Base-by-base conservation (phyloP, 257 asterid species). In the Salvia rosmarinus region DNA sequence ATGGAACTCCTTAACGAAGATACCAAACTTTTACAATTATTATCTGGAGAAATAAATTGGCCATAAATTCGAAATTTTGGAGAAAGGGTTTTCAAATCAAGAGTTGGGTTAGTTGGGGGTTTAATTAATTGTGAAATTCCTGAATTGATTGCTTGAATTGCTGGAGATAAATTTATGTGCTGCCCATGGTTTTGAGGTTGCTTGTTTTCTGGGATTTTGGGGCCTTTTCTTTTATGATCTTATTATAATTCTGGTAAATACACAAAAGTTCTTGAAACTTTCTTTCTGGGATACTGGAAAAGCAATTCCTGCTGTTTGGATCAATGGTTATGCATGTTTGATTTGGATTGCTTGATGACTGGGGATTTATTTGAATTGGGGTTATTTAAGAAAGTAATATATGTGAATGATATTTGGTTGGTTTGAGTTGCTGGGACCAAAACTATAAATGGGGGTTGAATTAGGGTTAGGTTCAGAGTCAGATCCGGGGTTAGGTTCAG, bases 401-500 rank as follows among this genome's bases (percentile, higher is more conserved):
- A 25, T 66, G 49, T 40, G 56, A 60, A 59, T 59, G 57, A 4
- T 68, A 46, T 28, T 68, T 49, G 66, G 72, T 25, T 23, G 47
- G 54, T 67, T 56, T 59, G 55, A 32, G 43, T 17, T 57, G 37
- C 44, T 64, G 70, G 73, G 70, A 11, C 59, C 65, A 46, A 44
- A 64, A 43, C 25, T 9, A 13, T 9, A 20, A 59, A 39, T 39
- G 46, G 60, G 9, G 32, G 67, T 72, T 75, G 67, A 34, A 54
- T 71, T 70, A 74, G 84, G 84, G 78, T 77, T 76, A 72, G 84
- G 82, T 25, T 25, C 30, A 25, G n/a, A n/a, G n/a, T n/a, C n/a
- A n/a, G n/a, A n/a, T n/a, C n/a, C n/a, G n/a, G n/a, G n/a, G n/a
- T n/a, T n/a, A n/a, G n/a, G n/a, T n/a, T n/a, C n/a, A n/a, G n/a